Evolutionary conservation across 1,284 basidiomycete species (phyloP), one percentile per base, ranked within the genome.

Genomic region (Ceratobasidium papillatum): DNA sequence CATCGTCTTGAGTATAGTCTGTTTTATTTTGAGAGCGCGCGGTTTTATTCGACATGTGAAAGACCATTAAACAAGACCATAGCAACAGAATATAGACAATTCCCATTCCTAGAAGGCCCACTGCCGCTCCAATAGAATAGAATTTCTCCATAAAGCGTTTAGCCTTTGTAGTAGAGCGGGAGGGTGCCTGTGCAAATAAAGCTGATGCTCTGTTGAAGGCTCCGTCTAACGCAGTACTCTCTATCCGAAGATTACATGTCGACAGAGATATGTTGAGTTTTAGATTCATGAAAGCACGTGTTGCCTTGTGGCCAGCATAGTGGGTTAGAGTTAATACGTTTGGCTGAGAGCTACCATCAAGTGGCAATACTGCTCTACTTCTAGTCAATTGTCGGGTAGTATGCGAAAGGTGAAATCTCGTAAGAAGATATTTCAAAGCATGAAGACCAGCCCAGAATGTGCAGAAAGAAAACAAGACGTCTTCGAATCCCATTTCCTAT

Each of bases 201-300:
- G 27, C 38, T 27, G 45, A 43, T 30, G 65, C 56, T 34, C 34
- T 49, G 62, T 51, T 65, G 27, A 74, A 90, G 0, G 75, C 38
- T 4, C 74, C 76, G 77, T 91, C 92, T 80, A 86, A 85, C 0
- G 81, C 82, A 0, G 87, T 85, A 0, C 88, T 89, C 77, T 88
- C 84, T 64, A 90, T 75, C 32, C 73, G 75, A n/a, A 77, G 59
- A 49, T 61, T 74, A 17, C 71, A 27, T 19, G 63, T 41, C 38
- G 49, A 65, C 30, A 61, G 14, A 49, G 52, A 34, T 34, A 76
- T 47, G 38, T 76, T 58, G 27, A 73, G 51, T 34, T 61, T 64
- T 32, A 64, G 62, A n/a, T 45, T 49, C 22, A 62, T 32, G n/a
- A 61, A 43, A 25, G 49, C 51, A 41, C 63, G 62, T 22, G 43